A percentile compares a stretch with the other conserved stretches of the same genome.
Evolutionary conservation across 2,329 filamentous ascomycete species (phyloP).

Genomic region (Hypoxylon sp.): DNA sequence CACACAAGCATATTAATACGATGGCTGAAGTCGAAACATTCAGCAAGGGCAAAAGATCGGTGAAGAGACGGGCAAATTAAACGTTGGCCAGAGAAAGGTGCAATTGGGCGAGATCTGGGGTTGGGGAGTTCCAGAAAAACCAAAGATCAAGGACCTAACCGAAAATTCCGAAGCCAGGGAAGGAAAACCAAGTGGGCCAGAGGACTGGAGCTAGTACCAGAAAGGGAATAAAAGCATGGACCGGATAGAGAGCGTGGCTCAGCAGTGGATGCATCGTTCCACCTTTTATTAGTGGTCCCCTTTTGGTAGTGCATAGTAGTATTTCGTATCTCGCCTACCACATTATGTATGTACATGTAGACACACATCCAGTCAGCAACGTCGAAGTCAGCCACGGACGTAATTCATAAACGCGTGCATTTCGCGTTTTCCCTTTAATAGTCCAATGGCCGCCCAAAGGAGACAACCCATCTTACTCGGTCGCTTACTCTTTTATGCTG

Average conservation of each 20-base stretch:
- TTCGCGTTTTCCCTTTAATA: conserved; percentile 40
- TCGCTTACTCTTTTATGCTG: conserved; percentile 12
- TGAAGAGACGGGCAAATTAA: conserved; percentile 49
- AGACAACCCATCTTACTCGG: conserved; percentile 13
- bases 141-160: conserved; percentile 35
- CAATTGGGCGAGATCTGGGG: conserved; percentile 46
- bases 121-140: conserved; percentile 33
- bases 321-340: conserved; percentile 22
- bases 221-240: conserved; percentile 32
- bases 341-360: too few relatives aligned
- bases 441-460: conserved; percentile 34
- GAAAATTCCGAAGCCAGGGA: conserved; percentile 30
- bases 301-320: too few relatives aligned
- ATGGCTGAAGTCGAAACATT: conserved; percentile 14
- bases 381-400: conserved; percentile 1
- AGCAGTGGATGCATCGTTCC: conserved; percentile 21
- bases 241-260: conserved; percentile 38
- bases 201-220: conserved; percentile 20
- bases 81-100: conserved; percentile 31
- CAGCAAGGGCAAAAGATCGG: conserved; percentile 47
- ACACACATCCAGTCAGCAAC: background rate
- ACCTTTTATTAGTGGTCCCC: conserved; percentile 5
- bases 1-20: conserved; percentile 1
- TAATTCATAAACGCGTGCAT: conserved; percentile 34
- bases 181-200: conserved; percentile 14